These are phyloP conservation scores for Phialophora tarda DNA, from an alignment of 2,329 filamentous ascomycete genomes.

Conservation along the genomic window DNA sequence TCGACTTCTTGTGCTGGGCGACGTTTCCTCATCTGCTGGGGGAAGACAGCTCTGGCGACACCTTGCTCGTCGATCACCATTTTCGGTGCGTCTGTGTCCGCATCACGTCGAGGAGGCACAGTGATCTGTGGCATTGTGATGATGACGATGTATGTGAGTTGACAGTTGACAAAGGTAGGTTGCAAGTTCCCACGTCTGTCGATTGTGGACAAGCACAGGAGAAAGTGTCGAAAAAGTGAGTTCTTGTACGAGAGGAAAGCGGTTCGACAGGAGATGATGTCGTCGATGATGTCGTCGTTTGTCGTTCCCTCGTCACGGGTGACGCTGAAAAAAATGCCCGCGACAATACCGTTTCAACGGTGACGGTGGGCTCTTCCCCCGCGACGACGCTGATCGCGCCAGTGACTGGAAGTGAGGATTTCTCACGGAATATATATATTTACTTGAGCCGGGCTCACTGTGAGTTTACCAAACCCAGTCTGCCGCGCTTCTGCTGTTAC, in stretches of 20 bases:
- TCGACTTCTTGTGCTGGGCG: neutral
- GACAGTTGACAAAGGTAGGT: neutral
- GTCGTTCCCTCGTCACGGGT: neutral
- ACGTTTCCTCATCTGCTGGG: neutral
- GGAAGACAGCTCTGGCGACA: constrained; percentile 4
- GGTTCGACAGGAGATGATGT: neutral
- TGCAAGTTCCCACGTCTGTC: neutral
- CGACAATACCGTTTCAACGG: neutral
- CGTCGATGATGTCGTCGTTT: neutral
- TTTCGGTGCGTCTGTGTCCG: neutral
- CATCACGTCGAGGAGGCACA: neutral
- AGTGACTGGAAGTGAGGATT: neutral
- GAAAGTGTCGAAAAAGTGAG: neutral
- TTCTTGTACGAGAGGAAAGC: neutral
- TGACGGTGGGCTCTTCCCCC: neutral
- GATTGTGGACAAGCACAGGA: neutral
- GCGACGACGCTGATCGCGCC: neutral
- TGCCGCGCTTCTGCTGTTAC: neutral
- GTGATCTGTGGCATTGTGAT: neutral
- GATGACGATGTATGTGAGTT: neutral
- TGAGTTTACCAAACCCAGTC: neutral
- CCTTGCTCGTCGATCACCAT: constrained; percentile 8
- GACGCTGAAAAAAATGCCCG: neutral
- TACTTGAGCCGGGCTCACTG: neutral
- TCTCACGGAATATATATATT: neutral